Evolutionary conservation across 805 yeast species (phyloP).

Genomic region (Schwanniomyces vanrijiae): DNA sequence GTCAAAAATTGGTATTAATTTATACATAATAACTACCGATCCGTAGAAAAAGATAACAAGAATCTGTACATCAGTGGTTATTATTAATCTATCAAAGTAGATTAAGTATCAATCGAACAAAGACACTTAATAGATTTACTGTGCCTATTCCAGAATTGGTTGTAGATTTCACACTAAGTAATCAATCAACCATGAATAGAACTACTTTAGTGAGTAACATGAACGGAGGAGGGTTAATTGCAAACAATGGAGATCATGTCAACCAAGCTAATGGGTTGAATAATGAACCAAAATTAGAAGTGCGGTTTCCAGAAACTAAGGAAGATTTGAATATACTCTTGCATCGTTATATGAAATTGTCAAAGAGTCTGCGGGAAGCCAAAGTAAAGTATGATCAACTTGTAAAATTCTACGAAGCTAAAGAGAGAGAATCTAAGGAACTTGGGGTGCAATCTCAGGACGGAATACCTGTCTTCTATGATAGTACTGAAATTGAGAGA

Average conservation of each 20-base stretch:
- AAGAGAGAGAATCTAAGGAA: slow-evolving; percentile 2
- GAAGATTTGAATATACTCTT: slow-evolving; percentile 25
- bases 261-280: neutral
- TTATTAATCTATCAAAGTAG: neutral
- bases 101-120: neutral
- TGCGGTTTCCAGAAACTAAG: slow-evolving; percentile 21
- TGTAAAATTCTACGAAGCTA: slow-evolving; percentile 1
- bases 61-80: neutral
- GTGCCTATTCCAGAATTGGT: neutral
- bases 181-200: neutral
- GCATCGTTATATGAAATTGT: slow-evolving; percentile 24
- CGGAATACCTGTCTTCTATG: slow-evolving; percentile 13
- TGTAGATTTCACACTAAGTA: neutral
- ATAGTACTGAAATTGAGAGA: slow-evolving; percentile 23
- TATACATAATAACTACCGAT: neutral
- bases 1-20: neutral
- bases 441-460: slow-evolving; percentile 1
- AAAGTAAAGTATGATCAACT: slow-evolving; percentile 16
- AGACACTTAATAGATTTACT: neutral
- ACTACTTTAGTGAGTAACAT: neutral
- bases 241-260: neutral
- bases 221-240: neutral
- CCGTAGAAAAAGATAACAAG: neutral
- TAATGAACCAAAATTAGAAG: neutral
- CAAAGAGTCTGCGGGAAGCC: slow-evolving; percentile 15